Base-by-base conservation (phyloP, 129 eudicot genomes). In the Helianthus tuberosus region DNA sequence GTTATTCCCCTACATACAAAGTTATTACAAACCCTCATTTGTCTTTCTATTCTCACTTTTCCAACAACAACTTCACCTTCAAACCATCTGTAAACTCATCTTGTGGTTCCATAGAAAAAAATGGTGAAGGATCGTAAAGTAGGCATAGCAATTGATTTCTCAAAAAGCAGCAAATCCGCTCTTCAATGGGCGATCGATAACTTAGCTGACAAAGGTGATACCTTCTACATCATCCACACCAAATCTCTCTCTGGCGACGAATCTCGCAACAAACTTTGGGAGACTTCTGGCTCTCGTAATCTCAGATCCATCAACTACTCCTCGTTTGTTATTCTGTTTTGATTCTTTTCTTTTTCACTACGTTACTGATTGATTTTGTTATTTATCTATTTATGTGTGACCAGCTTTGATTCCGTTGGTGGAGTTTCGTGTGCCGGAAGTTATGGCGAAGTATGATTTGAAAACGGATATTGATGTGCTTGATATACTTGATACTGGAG, bases 71-170 rank as follows among this genome's bases (percentile, higher is more conserved):
- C 29, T 77, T 51, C 11, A 7, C 29, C 69, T 61, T 50, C 27
- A 48, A 50, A 69, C 48, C 48, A 39, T 41, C 54, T 13, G 47
- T 54, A 4, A 70, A 55, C 14, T 57, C 67, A 50, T 64, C 61
- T 55, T 39, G 59, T 20, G 20, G 36, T 58, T 6, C 16, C 39
- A 68, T 57, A 43, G 10, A 41, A 60, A 4, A 82, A 65, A 38
- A 93, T 93, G 98, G 85, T 32, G 81, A 88, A 88, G 78, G 96
- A 86, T 69, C 82, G 92, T 73, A 86, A 75, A 55, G 77, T 94
- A 17, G 99, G 97, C 3, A 91, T 94, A 66, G 99, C 99, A 3
- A 82, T 94, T 86, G 99, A 94, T 65, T 94, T 94, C 88, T 94
- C 99, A 8, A 86, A 82, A 23, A 91, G 99, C 85, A 94, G 99